A percentile compares a stretch with the other conserved stretches of the same genome.
These are phyloP conservation scores for Plasmodium relictum DNA, from an alignment of 169 alveolate species.

Conservation along the genomic window DNA sequence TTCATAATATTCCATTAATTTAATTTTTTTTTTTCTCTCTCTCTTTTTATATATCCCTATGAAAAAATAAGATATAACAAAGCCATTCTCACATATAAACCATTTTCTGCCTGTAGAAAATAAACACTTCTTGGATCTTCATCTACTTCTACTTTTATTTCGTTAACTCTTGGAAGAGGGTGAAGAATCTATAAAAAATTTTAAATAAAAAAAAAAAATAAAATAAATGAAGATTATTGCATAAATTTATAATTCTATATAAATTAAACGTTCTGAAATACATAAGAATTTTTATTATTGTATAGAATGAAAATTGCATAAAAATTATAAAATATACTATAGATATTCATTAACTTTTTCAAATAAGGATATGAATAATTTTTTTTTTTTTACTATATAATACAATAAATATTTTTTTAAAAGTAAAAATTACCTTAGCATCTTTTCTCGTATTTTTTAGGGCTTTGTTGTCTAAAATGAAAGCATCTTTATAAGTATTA, in stretches of 20 bases:
- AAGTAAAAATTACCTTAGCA: slow-evolving; percentile 72
- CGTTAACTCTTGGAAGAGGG: slow-evolving; percentile 90
- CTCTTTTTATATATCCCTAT: slow-evolving; percentile 1
- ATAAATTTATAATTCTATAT: no score
- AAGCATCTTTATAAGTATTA: slow-evolving; percentile 76
- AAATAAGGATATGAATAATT: slow-evolving; percentile 15
- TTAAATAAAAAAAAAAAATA: no score
- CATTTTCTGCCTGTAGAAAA: slow-evolving; percentile 90
- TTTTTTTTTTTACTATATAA: no score
- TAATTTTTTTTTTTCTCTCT: background rate
- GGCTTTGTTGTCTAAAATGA: slow-evolving; percentile 72
- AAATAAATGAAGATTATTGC: background rate
- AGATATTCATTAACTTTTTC: background rate
- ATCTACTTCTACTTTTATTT: slow-evolving; percentile 85
- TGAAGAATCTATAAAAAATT: slow-evolving; percentile 80
- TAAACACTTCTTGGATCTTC: slow-evolving; percentile 81
- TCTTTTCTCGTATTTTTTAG: slow-evolving; percentile 79
- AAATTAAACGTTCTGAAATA: no score
- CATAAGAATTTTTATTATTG: no score
- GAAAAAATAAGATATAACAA: slow-evolving; percentile 83
- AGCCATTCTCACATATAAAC: slow-evolving; percentile 91
- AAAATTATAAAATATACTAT: background rate
- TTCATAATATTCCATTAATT: background rate
- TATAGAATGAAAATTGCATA: background rate
- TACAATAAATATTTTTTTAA: background rate